Evolutionary conservation across 2,329 filamentous ascomycete genomes (phyloP).

Genomic region (Beauveria pseudobassiana): DNA sequence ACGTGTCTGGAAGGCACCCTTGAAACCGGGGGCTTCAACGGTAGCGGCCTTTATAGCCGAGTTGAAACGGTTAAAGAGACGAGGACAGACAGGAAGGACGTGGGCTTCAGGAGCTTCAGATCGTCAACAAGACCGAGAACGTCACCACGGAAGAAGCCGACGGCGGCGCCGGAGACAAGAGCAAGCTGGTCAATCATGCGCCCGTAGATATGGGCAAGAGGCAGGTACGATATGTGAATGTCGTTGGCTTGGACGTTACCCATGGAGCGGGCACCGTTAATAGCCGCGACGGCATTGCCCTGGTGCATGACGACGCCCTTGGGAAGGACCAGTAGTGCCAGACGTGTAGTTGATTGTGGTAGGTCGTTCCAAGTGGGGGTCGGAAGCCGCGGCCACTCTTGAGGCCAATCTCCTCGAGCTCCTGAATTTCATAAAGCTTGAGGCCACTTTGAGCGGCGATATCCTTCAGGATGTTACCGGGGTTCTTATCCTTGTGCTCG

Average conservation of each 20-base stretch:
- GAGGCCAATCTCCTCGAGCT: conserved; percentile 76
- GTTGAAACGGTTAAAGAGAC: conserved; percentile 86
- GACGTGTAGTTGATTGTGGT: conserved; percentile 74
- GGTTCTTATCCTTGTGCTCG: conserved; percentile 70
- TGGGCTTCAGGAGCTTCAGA: conserved; percentile 78
- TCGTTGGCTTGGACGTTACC: conserved; percentile 47
- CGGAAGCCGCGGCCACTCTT: conserved; percentile 62
- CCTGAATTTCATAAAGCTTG: conserved; percentile 66
- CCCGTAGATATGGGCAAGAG: conserved; percentile 89
- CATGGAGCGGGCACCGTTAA: conserved; percentile 52
- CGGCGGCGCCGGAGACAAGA: conserved; percentile 63
- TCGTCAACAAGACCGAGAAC: conserved; percentile 83
- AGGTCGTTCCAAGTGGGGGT: conserved; percentile 67
- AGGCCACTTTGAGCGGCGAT: conserved; percentile 70
- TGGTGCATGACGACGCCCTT: conserved; percentile 60
- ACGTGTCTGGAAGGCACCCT: conserved; percentile 79
- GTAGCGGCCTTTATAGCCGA: conserved; percentile 74
- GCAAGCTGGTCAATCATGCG: conserved; percentile 73
- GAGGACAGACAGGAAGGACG: conserved; percentile 77
- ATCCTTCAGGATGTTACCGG: conserved; percentile 66
- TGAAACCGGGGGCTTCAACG: conserved; percentile 69
- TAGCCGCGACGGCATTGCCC: conserved; percentile 69
- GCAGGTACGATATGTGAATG: conserved; percentile 76
- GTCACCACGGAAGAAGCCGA: conserved; percentile 96
- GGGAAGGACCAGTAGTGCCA: conserved; percentile 48